Evolutionary conservation across 495 filamentous ascomycete genomes (phyloP), one percentile per base, ranked within the genome.

Genomic region (Podospora fimiseda): DNA sequence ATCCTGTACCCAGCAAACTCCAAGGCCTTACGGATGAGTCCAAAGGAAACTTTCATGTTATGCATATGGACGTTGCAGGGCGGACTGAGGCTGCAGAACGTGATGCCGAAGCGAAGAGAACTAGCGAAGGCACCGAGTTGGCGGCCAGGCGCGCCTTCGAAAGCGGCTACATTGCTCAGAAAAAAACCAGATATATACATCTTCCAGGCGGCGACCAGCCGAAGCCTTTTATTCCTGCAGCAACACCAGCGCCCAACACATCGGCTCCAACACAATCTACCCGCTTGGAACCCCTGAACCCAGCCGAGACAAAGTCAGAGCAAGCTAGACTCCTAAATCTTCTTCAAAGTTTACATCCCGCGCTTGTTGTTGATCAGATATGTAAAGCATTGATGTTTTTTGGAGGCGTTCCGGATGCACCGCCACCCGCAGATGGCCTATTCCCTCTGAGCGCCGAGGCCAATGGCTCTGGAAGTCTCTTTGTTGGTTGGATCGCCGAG

Each of bases 361-460:
- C 75, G 22, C 67, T 71, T 15, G 76, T 81, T 1, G 77, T 80
- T 9, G 77, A 81, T 48, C 78, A 80, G 42, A 69, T 81, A 18
- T 81, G 78, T 52, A 81, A 75, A 55, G 78, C 77, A 2, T 60
- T 81, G 50, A 76, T 77, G 27, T 81, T 77, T 49, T 81, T 81
- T 62, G 78, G 78, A 9, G 77, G 78, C 23, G 73, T 80, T 22
- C 78, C 78, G 14, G 77, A 73, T 5, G 78, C 76, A 6, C 77
- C 76, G 9, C 74, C 78, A 18, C 77, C 78, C 1, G 62, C 66
- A 22, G 68, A 78, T 61, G 75, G 68, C 43, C 64, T 66, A 24
- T 81, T 80, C 49, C 77, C 78, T 4, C 70, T 74, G 43, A 80
- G 77, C 57, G 76, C 73, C 16, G 71, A 76, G 51, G 68, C 73